These are phyloP conservation scores for Globisporangium acanthophoron DNA, from an alignment of 352 stramenopile species.

Conservation along the genomic window DNA sequence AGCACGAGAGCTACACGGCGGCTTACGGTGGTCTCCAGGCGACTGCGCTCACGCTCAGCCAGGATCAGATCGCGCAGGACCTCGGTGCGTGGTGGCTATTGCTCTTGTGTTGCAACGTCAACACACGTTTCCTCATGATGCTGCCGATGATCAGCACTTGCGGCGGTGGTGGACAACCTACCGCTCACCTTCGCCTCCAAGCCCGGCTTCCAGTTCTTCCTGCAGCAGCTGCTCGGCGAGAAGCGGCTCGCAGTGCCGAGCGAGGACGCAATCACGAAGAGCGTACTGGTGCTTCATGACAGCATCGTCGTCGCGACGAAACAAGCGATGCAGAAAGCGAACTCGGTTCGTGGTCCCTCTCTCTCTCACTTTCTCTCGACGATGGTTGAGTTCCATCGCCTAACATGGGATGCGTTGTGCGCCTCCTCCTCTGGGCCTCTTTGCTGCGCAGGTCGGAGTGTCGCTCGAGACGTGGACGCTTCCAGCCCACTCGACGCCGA, in stretches of 20 bases:
- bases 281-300: conserved; percentile 62
- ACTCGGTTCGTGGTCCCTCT: conserved; percentile 28
- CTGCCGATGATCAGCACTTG: conserved; percentile 29
- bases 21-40: conserved; percentile 16
- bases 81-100: conserved; percentile 23
- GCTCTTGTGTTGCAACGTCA: not conserved
- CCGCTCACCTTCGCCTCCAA: conserved; percentile 51
- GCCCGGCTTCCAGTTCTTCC: conserved; percentile 65
- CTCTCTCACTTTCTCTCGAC: not conserved
- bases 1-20: conserved; percentile 20
- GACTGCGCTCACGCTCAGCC: conserved; percentile 22
- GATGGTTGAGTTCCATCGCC: not conserved
- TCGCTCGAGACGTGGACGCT: conserved; percentile 65
- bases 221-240: conserved; percentile 59
- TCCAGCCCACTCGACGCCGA: conserved; percentile 23
- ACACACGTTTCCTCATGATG: not conserved
- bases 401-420: not conserved
- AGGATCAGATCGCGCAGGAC: conserved; percentile 68
- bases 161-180: conserved; percentile 71
- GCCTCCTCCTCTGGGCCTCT: not conserved
- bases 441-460: conserved; percentile 30
- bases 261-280: conserved; percentile 56
- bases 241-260: conserved; percentile 54
- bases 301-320: conserved; percentile 66
- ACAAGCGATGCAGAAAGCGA: conserved; percentile 48